Evolutionary conservation across 805 yeast genomes (phyloP).

Genomic region (Cyberlindnera mrakii): DNA sequence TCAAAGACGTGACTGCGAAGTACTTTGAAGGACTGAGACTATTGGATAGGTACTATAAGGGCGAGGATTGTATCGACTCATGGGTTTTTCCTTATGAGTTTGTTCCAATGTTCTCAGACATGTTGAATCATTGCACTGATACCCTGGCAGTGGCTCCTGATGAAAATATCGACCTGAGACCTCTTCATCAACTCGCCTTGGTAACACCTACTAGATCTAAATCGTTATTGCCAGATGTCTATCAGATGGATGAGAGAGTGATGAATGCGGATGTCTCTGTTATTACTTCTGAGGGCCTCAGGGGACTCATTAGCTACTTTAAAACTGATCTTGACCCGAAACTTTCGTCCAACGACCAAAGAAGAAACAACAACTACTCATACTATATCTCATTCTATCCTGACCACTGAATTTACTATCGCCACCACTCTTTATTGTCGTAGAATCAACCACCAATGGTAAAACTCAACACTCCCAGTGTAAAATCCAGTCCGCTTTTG

Average conservation of each 20-base stretch:
- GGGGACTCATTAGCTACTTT: not conserved
- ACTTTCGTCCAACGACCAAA: not conserved
- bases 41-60: slow-evolving; percentile 83
- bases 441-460: too few species aligned
- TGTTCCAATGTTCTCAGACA: slow-evolving; percentile 85
- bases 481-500: too few species aligned
- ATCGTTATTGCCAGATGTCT: slow-evolving; percentile 7
- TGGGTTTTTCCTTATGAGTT: slow-evolving; percentile 83
- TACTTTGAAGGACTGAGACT: slow-evolving; percentile 90
- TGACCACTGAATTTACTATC: too few species aligned
- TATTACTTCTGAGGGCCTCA: not conserved
- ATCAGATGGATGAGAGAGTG: slow-evolving; percentile 2
- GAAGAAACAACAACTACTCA: not conserved
- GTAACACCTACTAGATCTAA: slow-evolving; percentile 7
- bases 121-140: slow-evolving; percentile 23
- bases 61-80: slow-evolving; percentile 81
- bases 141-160: not conserved
- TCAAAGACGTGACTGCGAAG: slow-evolving; percentile 54
- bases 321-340: not conserved
- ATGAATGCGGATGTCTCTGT: not conserved
- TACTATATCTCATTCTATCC: not conserved
- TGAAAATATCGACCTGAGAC: slow-evolving; percentile 2
- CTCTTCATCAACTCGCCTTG: slow-evolving; percentile 14
- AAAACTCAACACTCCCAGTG: too few species aligned
- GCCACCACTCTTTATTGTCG: too few species aligned